Evolutionary conservation across 1,139 yeast genomes (phyloP).

Genomic region (Chernovozyma sophiae-reginae): DNA sequence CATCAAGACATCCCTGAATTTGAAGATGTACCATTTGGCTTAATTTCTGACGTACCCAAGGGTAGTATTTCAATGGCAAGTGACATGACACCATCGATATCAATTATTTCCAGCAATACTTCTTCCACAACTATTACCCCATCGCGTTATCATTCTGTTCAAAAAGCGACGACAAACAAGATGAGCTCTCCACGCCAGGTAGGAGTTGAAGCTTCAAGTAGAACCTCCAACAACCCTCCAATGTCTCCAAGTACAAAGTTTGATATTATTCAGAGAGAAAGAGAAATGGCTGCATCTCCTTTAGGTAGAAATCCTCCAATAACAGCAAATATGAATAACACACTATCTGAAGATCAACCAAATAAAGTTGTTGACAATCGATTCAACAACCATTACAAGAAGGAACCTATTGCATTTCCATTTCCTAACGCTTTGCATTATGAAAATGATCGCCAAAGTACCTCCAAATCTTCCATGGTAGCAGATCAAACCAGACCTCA

Average conservation of each 20-base stretch:
- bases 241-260: conserved; percentile 6
- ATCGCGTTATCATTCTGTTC: not conserved
- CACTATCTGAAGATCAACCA: not conserved
- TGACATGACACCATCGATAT: conserved; percentile 11
- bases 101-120: conserved; percentile 15
- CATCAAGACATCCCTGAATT: conserved; percentile 32
- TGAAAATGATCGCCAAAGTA: conserved; percentile 31
- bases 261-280: conserved; percentile 2
- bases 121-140: conserved; percentile 21
- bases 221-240: conserved; percentile 3
- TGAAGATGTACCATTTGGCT: conserved; percentile 41
- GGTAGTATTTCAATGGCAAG: conserved; percentile 17
- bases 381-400: conserved; percentile 46
- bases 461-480: conserved; percentile 17
- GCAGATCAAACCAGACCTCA: conserved; percentile 24
- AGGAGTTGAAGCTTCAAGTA: not conserved
- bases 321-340: conserved; percentile 11
- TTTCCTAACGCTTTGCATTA: conserved; percentile 41
- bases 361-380: conserved; percentile 13
- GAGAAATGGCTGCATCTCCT: conserved; percentile 19
- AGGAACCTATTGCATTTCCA: conserved; percentile 35
- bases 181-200: not conserved
- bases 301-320: conserved; percentile 21
- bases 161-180: not conserved
- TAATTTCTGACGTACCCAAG: conserved; percentile 25